Evolutionary conservation across 2,329 filamentous ascomycete species (phyloP).

Genomic region (Coniochaeta ligniaria): DNA sequence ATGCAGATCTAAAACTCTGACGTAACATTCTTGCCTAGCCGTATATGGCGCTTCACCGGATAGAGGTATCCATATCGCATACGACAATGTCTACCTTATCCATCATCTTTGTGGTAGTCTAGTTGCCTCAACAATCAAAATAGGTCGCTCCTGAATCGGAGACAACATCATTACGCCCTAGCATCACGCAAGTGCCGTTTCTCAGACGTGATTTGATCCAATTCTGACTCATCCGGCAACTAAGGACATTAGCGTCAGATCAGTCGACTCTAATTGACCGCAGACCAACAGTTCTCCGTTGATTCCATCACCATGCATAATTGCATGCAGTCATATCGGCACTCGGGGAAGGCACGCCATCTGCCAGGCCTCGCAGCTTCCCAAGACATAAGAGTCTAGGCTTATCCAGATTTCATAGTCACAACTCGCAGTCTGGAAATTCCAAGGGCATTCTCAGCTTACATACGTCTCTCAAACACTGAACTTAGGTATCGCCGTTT

Average conservation of each 20-base stretch:
- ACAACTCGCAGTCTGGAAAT: neutral
- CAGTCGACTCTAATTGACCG: neutral
- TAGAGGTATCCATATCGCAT: neutral
- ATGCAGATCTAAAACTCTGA: neutral
- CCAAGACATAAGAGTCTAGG: neutral
- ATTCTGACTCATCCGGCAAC: neutral
- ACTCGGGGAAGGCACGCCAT: neutral
- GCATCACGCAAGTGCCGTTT: neutral
- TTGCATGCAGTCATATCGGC: neutral
- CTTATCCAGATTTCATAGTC: neutral
- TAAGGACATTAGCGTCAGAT: neutral
- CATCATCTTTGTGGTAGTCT: too few relatives aligned
- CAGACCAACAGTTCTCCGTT: neutral
- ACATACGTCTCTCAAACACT: too few relatives aligned
- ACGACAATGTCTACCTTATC: neutral
- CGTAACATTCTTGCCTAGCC: neutral
- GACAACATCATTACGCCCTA: neutral
- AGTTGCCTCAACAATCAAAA: neutral
- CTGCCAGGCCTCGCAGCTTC: neutral
- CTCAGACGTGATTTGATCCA: neutral
- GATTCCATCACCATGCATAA: neutral
- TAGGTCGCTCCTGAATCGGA: neutral
- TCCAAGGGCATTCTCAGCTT: neutral
- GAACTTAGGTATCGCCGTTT: neutral
- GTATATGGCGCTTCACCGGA: neutral